A percentile compares a stretch with the other conserved stretches of the same genome.
Evolutionary conservation across 139 green algal genomes (phyloP).

Genomic region (Chlamydomonas applanata): DNA sequence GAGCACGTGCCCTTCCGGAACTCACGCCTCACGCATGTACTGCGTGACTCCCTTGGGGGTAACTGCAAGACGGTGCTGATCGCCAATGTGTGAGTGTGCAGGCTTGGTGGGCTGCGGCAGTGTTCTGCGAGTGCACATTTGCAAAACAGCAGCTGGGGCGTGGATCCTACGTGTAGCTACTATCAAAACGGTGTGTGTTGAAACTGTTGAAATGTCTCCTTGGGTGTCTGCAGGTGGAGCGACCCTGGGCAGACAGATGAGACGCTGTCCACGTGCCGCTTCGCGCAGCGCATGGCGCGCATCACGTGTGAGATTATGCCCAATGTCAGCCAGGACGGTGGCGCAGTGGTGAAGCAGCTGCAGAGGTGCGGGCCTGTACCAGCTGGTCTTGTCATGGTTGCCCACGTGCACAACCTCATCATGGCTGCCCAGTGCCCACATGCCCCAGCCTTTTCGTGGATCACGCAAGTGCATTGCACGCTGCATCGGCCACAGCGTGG

Average conservation of each 20-base stretch:
- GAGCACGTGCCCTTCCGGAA: conserved; percentile 70
- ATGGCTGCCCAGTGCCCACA: too few species aligned
- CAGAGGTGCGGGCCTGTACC: conserved; percentile 53
- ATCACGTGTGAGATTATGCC: conserved; percentile 48
- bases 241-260: conserved; percentile 58
- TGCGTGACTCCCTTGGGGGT: conserved; percentile 70
- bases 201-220: too few species aligned
- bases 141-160: too few species aligned
- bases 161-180: too few species aligned
- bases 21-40: conserved; percentile 69
- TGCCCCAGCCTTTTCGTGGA: too few species aligned
- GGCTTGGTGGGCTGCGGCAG: not conserved
- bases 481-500: too few species aligned
- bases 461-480: too few species aligned
- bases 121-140: too few species aligned
- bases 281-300: conserved; percentile 71
- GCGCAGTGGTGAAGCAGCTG: conserved; percentile 32
- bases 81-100: conserved; percentile 53
- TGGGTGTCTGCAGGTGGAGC: conserved; percentile 23
- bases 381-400: not conserved
- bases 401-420: too few species aligned
- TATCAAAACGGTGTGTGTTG: too few species aligned
- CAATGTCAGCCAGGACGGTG: conserved; percentile 48
- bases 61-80: conserved; percentile 72
- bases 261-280: conserved; percentile 73